Conservation (phyloP, 2,329 filamentous ascomycete genomes). For the Teratosphaeria viscida region DNA sequence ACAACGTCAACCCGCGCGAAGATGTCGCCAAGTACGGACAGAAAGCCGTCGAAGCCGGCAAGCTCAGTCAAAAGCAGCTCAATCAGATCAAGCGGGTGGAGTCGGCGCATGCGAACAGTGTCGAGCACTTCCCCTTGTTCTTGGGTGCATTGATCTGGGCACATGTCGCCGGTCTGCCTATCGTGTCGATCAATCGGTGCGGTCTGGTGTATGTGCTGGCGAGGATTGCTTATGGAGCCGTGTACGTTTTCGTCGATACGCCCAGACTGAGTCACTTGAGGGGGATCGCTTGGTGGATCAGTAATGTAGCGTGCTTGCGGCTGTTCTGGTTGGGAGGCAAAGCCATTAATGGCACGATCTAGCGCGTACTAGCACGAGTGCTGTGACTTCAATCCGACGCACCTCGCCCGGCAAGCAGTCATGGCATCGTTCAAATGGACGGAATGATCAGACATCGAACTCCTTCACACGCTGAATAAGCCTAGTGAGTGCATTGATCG, state of each 20-base stretch:
- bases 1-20: slow-evolving; percentile 37
- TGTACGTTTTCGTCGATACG: slow-evolving; percentile 33
- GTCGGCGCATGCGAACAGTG: slow-evolving; percentile 37
- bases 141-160: slow-evolving; percentile 30
- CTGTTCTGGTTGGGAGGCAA: slow-evolving; percentile 28
- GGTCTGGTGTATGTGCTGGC: slow-evolving; percentile 32
- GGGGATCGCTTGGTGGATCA: slow-evolving; percentile 34
- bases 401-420: neutral
- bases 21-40: slow-evolving; percentile 38
- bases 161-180: slow-evolving; percentile 29
- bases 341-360: slow-evolving; percentile 11
- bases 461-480: neutral
- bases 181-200: slow-evolving; percentile 27
- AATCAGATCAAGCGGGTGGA: slow-evolving; percentile 36
- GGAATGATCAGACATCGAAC: neutral
- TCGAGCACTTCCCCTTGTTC: slow-evolving; percentile 35
- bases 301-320: slow-evolving; percentile 33
- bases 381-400: too few relatives aligned
- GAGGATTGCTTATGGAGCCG: slow-evolving; percentile 30
- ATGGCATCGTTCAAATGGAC: neutral
- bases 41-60: slow-evolving; percentile 29
- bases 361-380: neutral
- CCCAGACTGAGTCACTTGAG: slow-evolving; percentile 27
- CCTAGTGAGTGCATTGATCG: neutral
- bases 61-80: slow-evolving; percentile 34